phyloP scores from a whole-genome alignment of 768 basidiomycete species.

The Ramaria sp. region DNA sequence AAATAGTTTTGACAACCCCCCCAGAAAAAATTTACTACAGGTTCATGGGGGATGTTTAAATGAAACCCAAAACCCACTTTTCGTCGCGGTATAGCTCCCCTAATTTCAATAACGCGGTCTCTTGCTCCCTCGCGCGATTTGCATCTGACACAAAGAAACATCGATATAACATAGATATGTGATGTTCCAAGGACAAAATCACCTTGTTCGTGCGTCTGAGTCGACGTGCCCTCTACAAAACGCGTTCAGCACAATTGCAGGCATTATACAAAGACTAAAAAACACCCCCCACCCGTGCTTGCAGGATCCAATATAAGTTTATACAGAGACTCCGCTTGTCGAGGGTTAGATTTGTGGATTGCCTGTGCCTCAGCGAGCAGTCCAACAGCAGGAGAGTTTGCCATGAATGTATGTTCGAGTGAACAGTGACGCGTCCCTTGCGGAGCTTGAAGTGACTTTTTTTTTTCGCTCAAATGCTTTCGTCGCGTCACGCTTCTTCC shows the following conservation, averaged over 20 bases:
- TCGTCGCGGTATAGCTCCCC: conserved; percentile 82
- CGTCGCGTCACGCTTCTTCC: too few relatives aligned
- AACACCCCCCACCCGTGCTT: conserved; percentile 12
- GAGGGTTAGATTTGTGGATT: conserved; percentile 33
- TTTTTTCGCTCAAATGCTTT: too few relatives aligned
- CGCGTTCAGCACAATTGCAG: background rate
- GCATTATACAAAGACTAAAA: conserved; percentile 14
- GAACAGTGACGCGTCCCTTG: conserved; percentile 15
- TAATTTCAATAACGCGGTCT: conserved; percentile 73
- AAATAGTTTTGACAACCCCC: too few relatives aligned
- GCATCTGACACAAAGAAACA: background rate
- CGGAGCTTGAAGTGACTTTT: too few relatives aligned
- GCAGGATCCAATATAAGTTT: conserved; percentile 48
- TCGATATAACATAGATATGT: background rate
- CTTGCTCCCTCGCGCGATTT: conserved; percentile 49
- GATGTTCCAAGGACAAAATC: background rate
- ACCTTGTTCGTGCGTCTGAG: conserved; percentile 1
- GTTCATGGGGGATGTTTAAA: conserved; percentile 19
- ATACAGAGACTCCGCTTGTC: conserved; percentile 65
- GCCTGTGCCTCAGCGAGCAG: conserved; percentile 49
- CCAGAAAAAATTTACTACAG: too few relatives aligned
- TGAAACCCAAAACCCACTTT: too few relatives aligned
- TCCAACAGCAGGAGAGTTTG: conserved; percentile 16
- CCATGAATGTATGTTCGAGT: conserved; percentile 20
- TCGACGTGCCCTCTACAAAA: conserved; percentile 10